A percentile compares a stretch with the other conserved stretches of the same genome.
Evolutionary conservation across 768 basidiomycete genomes (phyloP).

Genomic region (Kwoniella sp.): DNA sequence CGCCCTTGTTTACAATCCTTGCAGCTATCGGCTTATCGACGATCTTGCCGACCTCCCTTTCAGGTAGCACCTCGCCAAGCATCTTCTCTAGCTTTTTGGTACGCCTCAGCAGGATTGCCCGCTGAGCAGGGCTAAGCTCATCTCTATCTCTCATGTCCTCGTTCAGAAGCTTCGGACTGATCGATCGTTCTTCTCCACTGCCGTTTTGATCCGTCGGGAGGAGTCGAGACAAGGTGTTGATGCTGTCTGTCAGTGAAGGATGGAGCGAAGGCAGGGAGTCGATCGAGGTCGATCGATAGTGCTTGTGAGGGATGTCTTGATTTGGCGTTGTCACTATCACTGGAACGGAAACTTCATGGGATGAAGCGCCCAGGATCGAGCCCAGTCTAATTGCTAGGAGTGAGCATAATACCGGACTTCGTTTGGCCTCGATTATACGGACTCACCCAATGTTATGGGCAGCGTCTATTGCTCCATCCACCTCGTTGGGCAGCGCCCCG

Average conservation of each 20-base stretch:
- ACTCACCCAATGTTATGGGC: conserved; percentile 20
- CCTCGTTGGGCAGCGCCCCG: not conserved
- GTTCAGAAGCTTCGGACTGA: too few species aligned
- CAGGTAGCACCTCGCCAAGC: conserved; percentile 29
- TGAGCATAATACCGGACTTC: too few species aligned
- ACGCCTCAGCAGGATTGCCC: conserved; percentile 20
- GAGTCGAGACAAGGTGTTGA: conserved; percentile 23
- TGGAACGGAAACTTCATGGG: too few species aligned
- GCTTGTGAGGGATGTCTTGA: not conserved
- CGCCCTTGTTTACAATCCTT: too few species aligned
- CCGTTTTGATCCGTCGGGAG: too few species aligned
- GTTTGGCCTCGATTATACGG: conserved; percentile 1
- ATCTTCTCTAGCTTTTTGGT: conserved; percentile 33
- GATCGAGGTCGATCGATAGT: conserved; percentile 7
- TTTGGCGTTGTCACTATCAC: not conserved
- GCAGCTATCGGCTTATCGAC: conserved; percentile 23
- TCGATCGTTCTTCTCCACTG: not conserved
- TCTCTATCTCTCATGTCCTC: conserved; percentile 8
- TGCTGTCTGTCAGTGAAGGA: conserved; percentile 29
- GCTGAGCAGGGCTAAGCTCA: conserved; percentile 28
- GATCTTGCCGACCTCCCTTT: conserved; percentile 16
- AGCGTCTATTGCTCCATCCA: not conserved
- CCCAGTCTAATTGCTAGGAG: too few species aligned
- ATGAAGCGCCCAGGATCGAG: too few species aligned
- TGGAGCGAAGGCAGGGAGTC: conserved; percentile 29